phyloP scores from a whole-genome alignment of 2,329 filamentous ascomycete species.

The Helminthosporium solani region DNA sequence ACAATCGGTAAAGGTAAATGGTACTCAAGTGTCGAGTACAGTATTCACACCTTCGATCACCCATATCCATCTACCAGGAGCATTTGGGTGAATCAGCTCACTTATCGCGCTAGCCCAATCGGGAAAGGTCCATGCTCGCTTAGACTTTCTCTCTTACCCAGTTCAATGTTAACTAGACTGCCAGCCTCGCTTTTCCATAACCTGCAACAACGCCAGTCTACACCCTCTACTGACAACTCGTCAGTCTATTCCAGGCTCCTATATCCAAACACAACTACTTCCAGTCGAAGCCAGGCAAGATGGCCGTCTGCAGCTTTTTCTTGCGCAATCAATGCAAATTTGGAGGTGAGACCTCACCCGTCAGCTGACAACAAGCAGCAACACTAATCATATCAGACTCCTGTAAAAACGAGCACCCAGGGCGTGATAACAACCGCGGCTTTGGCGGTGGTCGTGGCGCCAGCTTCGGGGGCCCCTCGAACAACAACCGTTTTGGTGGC shows the following conservation, averaged over 20 bases:
- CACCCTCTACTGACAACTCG: not conserved
- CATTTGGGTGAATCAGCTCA: too few relatives aligned
- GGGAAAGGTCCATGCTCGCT: too few relatives aligned
- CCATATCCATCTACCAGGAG: too few relatives aligned
- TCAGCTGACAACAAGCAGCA: not conserved
- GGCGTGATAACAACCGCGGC: constrained; percentile 27
- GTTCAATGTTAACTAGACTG: too few relatives aligned
- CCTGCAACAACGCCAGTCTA: not conserved
- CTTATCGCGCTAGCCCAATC: too few relatives aligned
- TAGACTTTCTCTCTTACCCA: too few relatives aligned
- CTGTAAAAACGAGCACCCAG: constrained; percentile 62
- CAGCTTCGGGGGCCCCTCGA: constrained; percentile 23
- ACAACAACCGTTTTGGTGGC: constrained; percentile 57
- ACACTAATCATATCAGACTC: constrained; percentile 43
- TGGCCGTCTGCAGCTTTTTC: constrained; percentile 63
- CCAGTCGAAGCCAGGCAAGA: constrained; percentile 11
- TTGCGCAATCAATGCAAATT: constrained; percentile 65
- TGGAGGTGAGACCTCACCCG: constrained; percentile 53
- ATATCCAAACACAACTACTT: not conserved
- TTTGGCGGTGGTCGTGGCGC: constrained; percentile 27
- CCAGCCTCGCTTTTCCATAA: not conserved
- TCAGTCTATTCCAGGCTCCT: constrained; percentile 14
- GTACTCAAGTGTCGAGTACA: too few relatives aligned
- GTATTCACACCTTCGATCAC: too few relatives aligned
- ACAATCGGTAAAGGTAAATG: constrained; percentile 20